phyloP scores from a whole-genome alignment of 768 basidiomycete genomes.

The Stropharia rugosoannulata region DNA sequence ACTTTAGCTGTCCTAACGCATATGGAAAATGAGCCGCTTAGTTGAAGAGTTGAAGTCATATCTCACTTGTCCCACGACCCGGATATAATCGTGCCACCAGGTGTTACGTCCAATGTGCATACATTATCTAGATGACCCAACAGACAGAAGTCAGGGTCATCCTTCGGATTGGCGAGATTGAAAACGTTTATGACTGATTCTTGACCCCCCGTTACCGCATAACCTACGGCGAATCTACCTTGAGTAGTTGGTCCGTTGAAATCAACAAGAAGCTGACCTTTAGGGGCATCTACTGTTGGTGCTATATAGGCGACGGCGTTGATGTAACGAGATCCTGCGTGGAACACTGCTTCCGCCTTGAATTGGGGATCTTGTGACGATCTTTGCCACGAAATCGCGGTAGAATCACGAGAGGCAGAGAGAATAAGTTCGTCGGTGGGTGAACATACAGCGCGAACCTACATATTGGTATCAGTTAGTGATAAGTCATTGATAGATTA shows the following conservation, averaged over 20 bases:
- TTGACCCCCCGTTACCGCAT: slow-evolving; percentile 84
- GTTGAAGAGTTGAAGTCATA: neutral
- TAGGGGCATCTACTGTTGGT: slow-evolving; percentile 64
- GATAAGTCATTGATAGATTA: slow-evolving; percentile 4
- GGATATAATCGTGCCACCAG: slow-evolving; percentile 77
- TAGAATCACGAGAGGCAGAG: slow-evolving; percentile 90
- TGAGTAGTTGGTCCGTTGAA: slow-evolving; percentile 15
- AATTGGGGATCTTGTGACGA: slow-evolving; percentile 48
- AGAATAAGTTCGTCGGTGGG: slow-evolving; percentile 78
- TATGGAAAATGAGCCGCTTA: neutral
- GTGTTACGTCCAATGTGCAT: slow-evolving; percentile 75
- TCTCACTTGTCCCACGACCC: slow-evolving; percentile 97
- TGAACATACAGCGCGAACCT: slow-evolving; percentile 84
- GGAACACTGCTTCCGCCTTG: slow-evolving; percentile 49
- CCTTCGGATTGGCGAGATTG: slow-evolving; percentile 50
- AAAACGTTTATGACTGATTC: slow-evolving; percentile 88
- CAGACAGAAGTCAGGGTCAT: slow-evolving; percentile 79
- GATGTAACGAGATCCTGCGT: slow-evolving; percentile 71
- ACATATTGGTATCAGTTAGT: slow-evolving; percentile 14
- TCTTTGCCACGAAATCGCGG: slow-evolving; percentile 84
- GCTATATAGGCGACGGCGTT: slow-evolving; percentile 81
- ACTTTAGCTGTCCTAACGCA: slow-evolving; percentile 83
- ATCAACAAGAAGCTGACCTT: slow-evolving; percentile 45
- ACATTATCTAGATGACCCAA: slow-evolving; percentile 91
- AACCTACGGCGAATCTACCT: slow-evolving; percentile 58